These are phyloP conservation scores for Tilletia setariae DNA, from an alignment of 1,284 basidiomycete genomes.

Conservation along the genomic window DNA sequence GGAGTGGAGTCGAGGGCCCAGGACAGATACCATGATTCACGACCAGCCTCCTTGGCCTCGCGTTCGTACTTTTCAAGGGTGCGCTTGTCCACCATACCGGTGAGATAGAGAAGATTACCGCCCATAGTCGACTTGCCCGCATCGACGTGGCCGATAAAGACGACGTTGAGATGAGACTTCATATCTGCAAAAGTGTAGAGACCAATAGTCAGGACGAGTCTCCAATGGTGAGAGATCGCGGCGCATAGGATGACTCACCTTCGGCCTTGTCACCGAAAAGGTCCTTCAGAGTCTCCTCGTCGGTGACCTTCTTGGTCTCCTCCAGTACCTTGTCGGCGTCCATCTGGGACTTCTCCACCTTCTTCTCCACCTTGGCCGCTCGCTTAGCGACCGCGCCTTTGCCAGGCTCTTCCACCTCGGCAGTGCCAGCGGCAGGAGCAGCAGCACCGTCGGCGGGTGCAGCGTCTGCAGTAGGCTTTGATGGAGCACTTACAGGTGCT, in stretches of 20 bases:
- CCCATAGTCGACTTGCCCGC: constrained; percentile 55
- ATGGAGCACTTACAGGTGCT: not conserved
- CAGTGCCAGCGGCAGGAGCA: constrained; percentile 22
- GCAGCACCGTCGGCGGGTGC: constrained; percentile 25
- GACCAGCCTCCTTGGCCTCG: constrained; percentile 52
- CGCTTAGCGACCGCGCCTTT: constrained; percentile 24
- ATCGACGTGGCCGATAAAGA: constrained; percentile 54
- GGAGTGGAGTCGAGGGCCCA: constrained; percentile 54
- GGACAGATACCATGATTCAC: constrained; percentile 53
- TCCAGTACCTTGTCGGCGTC: constrained; percentile 50
- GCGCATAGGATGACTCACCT: constrained; percentile 3
- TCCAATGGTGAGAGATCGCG: not conserved
- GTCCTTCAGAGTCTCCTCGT: constrained; percentile 53
- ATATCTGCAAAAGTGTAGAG: constrained; percentile 21
- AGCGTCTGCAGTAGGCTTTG: constrained; percentile 8
- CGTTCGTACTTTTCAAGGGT: constrained; percentile 54
- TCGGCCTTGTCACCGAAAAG: constrained; percentile 51
- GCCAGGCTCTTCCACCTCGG: constrained; percentile 16
- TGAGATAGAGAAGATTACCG: constrained; percentile 50
- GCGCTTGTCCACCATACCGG: constrained; percentile 54
- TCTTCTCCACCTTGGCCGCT: constrained; percentile 30
- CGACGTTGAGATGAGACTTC: constrained; percentile 53
- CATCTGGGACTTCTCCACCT: constrained; percentile 43
- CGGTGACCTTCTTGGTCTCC: constrained; percentile 49
- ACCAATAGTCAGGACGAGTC: not conserved